Evolutionary conservation across 768 basidiomycete species (phyloP).

Genomic region (Suillus occidentalis): DNA sequence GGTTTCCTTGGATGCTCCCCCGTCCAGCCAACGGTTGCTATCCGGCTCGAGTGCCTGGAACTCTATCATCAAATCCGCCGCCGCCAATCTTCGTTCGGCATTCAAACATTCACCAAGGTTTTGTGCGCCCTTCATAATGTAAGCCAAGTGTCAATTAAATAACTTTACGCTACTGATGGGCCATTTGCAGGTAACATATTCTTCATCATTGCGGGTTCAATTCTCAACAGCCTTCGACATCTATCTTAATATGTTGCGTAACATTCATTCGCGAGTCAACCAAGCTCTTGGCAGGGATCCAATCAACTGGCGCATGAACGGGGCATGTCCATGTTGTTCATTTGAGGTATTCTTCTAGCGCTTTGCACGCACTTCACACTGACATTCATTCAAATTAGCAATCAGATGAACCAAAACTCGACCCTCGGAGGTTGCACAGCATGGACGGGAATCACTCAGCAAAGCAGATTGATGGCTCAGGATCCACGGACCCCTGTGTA

Average conservation of each 20-base stretch:
- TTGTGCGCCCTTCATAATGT: background rate
- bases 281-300: background rate
- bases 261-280: background rate
- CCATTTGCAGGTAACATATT: background rate
- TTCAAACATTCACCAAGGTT: background rate
- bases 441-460: slow-evolving; percentile 37
- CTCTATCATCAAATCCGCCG: background rate
- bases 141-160: background rate
- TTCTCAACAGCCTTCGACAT: background rate
- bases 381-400: background rate
- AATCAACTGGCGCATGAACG: background rate
- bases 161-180: background rate
- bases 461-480: slow-evolving; percentile 27
- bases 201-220: background rate
- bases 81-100: background rate
- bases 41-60: background rate
- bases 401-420: slow-evolving; percentile 28
- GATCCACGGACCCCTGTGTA: slow-evolving; percentile 17
- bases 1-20: background rate
- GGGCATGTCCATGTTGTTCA: background rate
- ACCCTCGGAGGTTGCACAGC: slow-evolving; percentile 23
- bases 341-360: background rate
- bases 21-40: background rate
- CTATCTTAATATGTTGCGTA: background rate
- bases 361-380: background rate